Conservation (phyloP, 2,329 filamentous ascomycete genomes). For the Paracoccidioides lutzii region DNA sequence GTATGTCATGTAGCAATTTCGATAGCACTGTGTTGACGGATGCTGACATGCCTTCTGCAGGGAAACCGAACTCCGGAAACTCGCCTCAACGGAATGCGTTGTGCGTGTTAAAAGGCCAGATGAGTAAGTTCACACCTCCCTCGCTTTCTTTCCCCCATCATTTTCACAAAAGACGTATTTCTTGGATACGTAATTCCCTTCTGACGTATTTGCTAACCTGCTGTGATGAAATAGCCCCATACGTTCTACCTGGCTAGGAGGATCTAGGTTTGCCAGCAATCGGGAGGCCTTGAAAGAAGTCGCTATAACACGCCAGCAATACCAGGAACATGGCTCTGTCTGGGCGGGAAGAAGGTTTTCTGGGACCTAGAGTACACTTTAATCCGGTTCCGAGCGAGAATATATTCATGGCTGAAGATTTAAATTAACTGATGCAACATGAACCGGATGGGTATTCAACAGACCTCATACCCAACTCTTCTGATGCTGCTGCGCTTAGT, state of each 20-base stretch:
- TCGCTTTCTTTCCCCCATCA: background rate
- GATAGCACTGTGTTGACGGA: background rate
- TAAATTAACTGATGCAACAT: too few relatives aligned
- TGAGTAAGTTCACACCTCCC: conserved; percentile 36
- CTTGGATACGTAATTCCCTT: background rate
- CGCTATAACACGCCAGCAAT: conserved; percentile 76
- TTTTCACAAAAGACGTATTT: background rate
- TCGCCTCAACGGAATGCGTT: conserved; percentile 62
- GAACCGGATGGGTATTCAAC: too few relatives aligned
- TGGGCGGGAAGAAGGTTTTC: conserved; percentile 65
- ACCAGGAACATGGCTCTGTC: conserved; percentile 67
- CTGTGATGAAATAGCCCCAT: conserved; percentile 42
- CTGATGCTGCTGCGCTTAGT: too few relatives aligned
- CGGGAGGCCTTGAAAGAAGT: conserved; percentile 50
- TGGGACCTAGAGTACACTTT: conserved; percentile 12
- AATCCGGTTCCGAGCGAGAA: too few relatives aligned
- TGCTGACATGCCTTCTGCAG: conserved; percentile 20
- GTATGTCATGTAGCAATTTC: conserved; percentile 22
- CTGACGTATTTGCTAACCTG: conserved; percentile 1
- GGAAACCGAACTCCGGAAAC: conserved; percentile 56
- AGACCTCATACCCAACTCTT: too few relatives aligned
- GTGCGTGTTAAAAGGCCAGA: conserved; percentile 58
- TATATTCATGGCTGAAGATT: too few relatives aligned
- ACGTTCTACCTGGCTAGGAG: conserved; percentile 73
- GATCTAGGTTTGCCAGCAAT: conserved; percentile 61